Percentiles rank a stretch among this genome's conserved stretches.
These are phyloP conservation scores for Colletotrichum sp. DNA, from an alignment of 2,329 filamentous ascomycete species.

Conservation along the genomic window DNA sequence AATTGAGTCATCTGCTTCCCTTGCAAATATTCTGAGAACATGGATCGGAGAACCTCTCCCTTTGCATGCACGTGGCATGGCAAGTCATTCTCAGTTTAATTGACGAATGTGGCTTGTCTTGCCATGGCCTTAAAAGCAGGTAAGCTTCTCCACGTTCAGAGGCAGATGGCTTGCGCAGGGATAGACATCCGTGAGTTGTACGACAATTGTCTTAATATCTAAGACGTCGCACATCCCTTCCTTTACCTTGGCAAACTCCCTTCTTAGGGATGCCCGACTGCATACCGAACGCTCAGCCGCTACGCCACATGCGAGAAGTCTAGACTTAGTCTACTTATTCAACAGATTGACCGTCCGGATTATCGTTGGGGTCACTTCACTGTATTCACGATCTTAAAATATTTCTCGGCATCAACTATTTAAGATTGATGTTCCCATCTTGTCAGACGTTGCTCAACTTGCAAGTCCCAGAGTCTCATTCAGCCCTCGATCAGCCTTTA, in stretches of 20 bases:
- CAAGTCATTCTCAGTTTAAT: not conserved
- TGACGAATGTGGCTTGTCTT: not conserved
- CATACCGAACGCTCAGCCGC: not conserved
- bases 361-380: not conserved
- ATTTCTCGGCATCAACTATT: conserved; percentile 23
- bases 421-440: not conserved
- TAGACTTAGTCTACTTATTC: not conserved
- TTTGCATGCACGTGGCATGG: not conserved
- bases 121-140: not conserved
- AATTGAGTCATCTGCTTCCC: not conserved
- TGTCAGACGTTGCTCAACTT: not conserved
- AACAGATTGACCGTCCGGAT: not conserved
- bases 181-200: not conserved
- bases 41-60: not conserved
- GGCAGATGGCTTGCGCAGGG: not conserved
- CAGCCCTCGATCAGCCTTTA: not conserved
- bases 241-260: not conserved
- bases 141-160: not conserved
- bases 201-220: not conserved
- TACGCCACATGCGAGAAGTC: not conserved
- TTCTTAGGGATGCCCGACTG: not conserved
- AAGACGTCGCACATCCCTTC: not conserved
- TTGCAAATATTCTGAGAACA: not conserved
- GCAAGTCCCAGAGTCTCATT: not conserved
- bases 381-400: not conserved